Evolutionary conservation across 1,284 basidiomycete species (phyloP), one percentile per base, ranked within the genome.

Genomic region (Afroboletus lepidellus): DNA sequence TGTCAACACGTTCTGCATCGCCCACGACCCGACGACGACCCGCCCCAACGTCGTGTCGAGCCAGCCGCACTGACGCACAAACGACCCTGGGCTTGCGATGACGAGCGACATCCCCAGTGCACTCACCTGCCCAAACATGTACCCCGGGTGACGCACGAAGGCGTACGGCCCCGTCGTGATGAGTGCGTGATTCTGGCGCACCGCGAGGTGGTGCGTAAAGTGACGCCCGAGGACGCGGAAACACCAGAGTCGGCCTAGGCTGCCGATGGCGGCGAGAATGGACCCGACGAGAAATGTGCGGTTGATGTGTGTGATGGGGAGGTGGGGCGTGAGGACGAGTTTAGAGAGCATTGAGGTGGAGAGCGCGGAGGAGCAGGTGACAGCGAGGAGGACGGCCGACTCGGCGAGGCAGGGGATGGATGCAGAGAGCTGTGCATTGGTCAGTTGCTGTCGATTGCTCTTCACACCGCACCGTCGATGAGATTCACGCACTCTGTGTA

Each of bases 101-200:
- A 69, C 32, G 41, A 69, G 50, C 6, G 61, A 67, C 47, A 69
- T 69, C 5, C 63, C 66, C 0, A 60, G 7, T 25, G 29, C 42
- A n/a, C 54, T 41, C 5, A 69, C 33, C 6, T n/a, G 20, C 5
- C 37, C 65, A 13, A 59, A 63, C 12, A 58, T 18, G 41, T 71
- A 72, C 27, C 59, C 51, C 0, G 69, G 69, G 34, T 73, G 69
- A 16, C 69, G 68, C 3, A 71, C 63, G 45, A 62, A 39, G 27
- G 58, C 48, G 41, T 71, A 71, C 6, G 69, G 71, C 0, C 69
- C 69, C 1, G 56, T 45, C 1, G 69, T 72, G 38, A 72, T 41
- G 8, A 70, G 64, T 25, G 42, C 13, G 48, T 70, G 69, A 4
- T 62, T 54, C 24, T 60, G 55, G 5, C 60, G 59, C 1, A 72